phyloP scores from a whole-genome alignment of 1,284 basidiomycete genomes.

The Naganishia sp. region DNA sequence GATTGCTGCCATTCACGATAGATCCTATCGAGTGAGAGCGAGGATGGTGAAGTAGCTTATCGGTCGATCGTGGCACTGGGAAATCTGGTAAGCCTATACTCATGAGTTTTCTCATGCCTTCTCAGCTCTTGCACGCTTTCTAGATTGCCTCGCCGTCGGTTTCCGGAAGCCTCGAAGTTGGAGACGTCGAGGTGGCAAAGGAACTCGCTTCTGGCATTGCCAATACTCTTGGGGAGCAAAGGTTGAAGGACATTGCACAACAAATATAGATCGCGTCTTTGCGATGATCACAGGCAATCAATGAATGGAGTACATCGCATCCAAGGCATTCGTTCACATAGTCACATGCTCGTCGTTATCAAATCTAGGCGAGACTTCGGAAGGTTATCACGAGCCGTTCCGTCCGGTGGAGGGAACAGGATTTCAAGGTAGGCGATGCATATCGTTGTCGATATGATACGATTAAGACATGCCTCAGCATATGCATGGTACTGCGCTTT shows the following conservation, averaged over 20 bases:
- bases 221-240: constrained; percentile 47
- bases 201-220: constrained; percentile 41
- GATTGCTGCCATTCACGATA: constrained; percentile 41
- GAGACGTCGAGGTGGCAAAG: constrained; percentile 45
- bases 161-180: constrained; percentile 45
- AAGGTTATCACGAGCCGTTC: too few relatives aligned
- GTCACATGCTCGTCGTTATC: background rate
- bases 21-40: constrained; percentile 67
- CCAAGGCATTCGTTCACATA: background rate
- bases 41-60: constrained; percentile 81
- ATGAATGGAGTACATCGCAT: background rate
- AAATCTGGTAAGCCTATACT: constrained; percentile 65
- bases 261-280: background rate
- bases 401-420: too few relatives aligned
- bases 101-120: background rate
- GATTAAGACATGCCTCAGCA: too few relatives aligned
- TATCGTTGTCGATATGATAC: too few relatives aligned
- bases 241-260: constrained; percentile 48
- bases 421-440: too few relatives aligned
- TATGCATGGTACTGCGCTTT: too few relatives aligned
- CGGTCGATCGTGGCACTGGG: constrained; percentile 82
- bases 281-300: background rate
- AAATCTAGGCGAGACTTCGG: too few relatives aligned
- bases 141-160: constrained; percentile 48
- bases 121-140: background rate